A percentile compares a stretch with the other conserved stretches of the same genome.
phyloP scores from a whole-genome alignment of 768 basidiomycete species.

The Tulasnella sp. region DNA sequence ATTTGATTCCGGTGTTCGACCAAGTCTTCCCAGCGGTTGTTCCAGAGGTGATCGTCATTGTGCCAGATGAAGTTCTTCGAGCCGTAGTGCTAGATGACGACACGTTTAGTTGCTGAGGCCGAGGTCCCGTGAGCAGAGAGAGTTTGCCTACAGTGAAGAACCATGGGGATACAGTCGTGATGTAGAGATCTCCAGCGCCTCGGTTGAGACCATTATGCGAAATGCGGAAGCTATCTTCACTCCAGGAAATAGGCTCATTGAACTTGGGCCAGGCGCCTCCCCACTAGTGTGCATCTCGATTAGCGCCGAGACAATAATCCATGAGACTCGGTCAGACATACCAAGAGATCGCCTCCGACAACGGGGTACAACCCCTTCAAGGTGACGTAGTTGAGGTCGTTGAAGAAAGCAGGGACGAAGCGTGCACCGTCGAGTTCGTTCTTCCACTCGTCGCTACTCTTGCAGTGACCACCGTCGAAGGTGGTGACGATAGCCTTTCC shows the following conservation, averaged over 20 bases:
- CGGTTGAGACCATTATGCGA: conserved; percentile 22
- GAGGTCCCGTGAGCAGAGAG: conserved; percentile 21
- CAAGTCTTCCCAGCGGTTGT: conserved; percentile 45
- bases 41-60: conserved; percentile 45
- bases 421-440: conserved; percentile 39
- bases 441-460: conserved; percentile 61
- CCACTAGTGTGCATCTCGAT: conserved; percentile 39
- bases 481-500: conserved; percentile 42
- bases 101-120: conserved; percentile 21
- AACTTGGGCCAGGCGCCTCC: conserved; percentile 45
- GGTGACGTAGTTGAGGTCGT: conserved; percentile 40
- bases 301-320: conserved; percentile 38
- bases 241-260: conserved; percentile 38
- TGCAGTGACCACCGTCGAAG: conserved; percentile 46
- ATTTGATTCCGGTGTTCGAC: conserved; percentile 43
- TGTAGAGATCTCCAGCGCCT: conserved; percentile 38
- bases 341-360: conserved; percentile 23
- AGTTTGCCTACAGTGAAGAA: conserved; percentile 43
- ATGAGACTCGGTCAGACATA: conserved; percentile 32
- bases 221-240: conserved; percentile 26
- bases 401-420: conserved; percentile 45
- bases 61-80: conserved; percentile 48
- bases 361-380: conserved; percentile 26
- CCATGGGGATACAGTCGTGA: conserved; percentile 43
- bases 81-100: conserved; percentile 39